Evolutionary conservation across 1,139 yeast genomes (phyloP).

Genomic region (Suhomyces bribrorum): DNA sequence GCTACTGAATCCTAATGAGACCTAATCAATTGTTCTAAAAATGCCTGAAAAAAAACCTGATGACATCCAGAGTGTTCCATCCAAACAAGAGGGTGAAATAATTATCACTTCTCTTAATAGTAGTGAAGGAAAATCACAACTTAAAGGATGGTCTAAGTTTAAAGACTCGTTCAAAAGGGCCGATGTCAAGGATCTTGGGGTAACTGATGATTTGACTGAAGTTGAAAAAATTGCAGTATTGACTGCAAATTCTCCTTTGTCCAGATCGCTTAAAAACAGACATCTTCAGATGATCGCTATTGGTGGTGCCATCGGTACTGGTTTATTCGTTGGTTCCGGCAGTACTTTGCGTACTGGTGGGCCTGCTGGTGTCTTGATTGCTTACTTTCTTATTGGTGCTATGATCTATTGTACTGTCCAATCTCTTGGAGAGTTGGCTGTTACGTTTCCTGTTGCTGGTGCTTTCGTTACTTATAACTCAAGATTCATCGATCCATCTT

Average conservation of each 20-base stretch:
- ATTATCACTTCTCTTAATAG: no score
- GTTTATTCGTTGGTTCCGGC: constrained; percentile 75
- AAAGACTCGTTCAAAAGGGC: constrained; percentile 59
- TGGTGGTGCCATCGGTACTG: constrained; percentile 87
- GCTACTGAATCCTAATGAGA: no score
- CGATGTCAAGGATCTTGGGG: constrained; percentile 47
- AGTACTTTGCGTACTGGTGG: constrained; percentile 69
- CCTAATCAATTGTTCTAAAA: no score
- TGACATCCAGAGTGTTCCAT: no score
- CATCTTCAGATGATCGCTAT: constrained; percentile 83
- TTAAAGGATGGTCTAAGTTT: constrained; percentile 42
- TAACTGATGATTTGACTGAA: constrained; percentile 66
- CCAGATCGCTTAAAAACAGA: constrained; percentile 60
- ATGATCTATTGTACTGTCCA: constrained; percentile 75
- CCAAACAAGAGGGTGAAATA: no score
- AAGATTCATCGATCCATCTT: constrained; percentile 67
- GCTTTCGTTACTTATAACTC: constrained; percentile 73
- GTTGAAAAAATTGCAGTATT: constrained; percentile 66
- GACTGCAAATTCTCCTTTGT: constrained; percentile 70
- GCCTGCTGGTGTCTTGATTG: constrained; percentile 73
- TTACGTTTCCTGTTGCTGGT: constrained; percentile 75
- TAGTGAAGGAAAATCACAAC: constrained; percentile 22
- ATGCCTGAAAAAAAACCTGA: no score
- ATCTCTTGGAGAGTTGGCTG: constrained; percentile 81
- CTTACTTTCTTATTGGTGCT: constrained; percentile 66